A percentile compares a stretch with the other conserved stretches of the same genome.
Conservation (phyloP, 78 protist genomes). For the Dictyostelium brefeldianum region DNA sequence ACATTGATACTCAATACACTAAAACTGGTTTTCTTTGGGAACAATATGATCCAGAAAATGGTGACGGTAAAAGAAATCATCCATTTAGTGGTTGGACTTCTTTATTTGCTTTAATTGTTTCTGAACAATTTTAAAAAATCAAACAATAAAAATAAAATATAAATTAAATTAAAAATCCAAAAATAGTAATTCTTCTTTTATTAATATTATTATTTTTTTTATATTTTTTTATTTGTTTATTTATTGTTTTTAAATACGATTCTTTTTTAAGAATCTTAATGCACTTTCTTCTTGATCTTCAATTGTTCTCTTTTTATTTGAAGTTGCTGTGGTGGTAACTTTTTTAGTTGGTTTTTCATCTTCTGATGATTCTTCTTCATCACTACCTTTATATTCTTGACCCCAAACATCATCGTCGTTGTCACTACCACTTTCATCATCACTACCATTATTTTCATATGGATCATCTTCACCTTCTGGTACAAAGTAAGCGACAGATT, state of each 20-base stretch:
- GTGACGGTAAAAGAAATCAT: slow-evolving; percentile 89
- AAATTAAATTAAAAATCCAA: background rate
- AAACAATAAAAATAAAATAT: background rate
- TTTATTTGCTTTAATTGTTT: slow-evolving; percentile 79
- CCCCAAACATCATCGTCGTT: slow-evolving; percentile 24
- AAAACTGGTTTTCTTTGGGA: slow-evolving; percentile 95
- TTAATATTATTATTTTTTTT: background rate
- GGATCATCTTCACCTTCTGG: slow-evolving; percentile 56
- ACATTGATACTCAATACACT: slow-evolving; percentile 40
- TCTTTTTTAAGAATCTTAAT: slow-evolving; percentile 32
- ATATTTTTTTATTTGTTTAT: background rate
- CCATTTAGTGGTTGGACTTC: slow-evolving; percentile 98
- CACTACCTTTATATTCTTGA: slow-evolving; percentile 2
- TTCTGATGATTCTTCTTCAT: slow-evolving; percentile 31
- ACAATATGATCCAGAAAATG: slow-evolving; percentile 91
- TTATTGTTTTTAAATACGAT: background rate
- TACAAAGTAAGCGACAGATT: slow-evolving; percentile 43
- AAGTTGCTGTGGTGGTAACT: background rate
- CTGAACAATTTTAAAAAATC: slow-evolving; percentile 64
- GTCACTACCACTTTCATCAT: slow-evolving; percentile 6
- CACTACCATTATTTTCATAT: slow-evolving; percentile 21
- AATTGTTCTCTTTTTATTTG: slow-evolving; percentile 31
- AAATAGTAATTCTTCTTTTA: too few relatives aligned
- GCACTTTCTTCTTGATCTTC: slow-evolving; percentile 55
- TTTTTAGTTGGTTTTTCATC: slow-evolving; percentile 1